Base-by-base conservation (phyloP, 768 basidiomycete species). In the Russula abietina region DNA sequence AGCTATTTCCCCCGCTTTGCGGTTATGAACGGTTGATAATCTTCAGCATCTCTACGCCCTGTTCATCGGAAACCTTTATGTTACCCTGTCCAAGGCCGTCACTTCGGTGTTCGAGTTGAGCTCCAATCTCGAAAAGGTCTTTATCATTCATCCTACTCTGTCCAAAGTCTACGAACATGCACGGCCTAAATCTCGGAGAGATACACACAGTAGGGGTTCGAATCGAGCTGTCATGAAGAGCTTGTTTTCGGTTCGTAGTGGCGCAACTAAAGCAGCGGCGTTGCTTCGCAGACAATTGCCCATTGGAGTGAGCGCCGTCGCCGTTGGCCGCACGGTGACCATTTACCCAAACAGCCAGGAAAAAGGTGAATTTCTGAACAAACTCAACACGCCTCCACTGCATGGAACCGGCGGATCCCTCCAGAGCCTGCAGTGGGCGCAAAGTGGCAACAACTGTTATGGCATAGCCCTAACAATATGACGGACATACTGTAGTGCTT, bases 21-120 rank as follows among this genome's bases (percentile, higher is more conserved):
- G 80, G 28, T 83, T 1, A 79, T 81, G 56, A 70, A 77, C 28
- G 45, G 85, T 82, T 2, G 77, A 51, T 77, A 12, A 70, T 79
- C 30, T 69, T 84, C 19, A 41, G 28, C 48, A 19, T 24, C 32
- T 36, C 26, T 51, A 45, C 55, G 49, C 55, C 26, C 41, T 51
- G 26, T 26, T 53, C 65, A 28, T 61, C 14, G 43, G 36, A 41
- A 53, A 28, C 8, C 7, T 26, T 46, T 28, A 58, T 51, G 26
- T 49, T 39, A 24, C 59, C 24, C 52, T 55, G 48, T 45, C 8
- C 48, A 65, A 67, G 52, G 59, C 69, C 28, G 70, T 68, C 32
- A 70, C 69, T 48, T 2, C 64, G 2, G 51, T 12, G 2, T 59
- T 30, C 28, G 5, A 30, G 28, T 30, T 28, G 22, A 16, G 11